phyloP scores from a whole-genome alignment of 2,329 filamentous ascomycete species.

The Colletotrichum sojae region DNA sequence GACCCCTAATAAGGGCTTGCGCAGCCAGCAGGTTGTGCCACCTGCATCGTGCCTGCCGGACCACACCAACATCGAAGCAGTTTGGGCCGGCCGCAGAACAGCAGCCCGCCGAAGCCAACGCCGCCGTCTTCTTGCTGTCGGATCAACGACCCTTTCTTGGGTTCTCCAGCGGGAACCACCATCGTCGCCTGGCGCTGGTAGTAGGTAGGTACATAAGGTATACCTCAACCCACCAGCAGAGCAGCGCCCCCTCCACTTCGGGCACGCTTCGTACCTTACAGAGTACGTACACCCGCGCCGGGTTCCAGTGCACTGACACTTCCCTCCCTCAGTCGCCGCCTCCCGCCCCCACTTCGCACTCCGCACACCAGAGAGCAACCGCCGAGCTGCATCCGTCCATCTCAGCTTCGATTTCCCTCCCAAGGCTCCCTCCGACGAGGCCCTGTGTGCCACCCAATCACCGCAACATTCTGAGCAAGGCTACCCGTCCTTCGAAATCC shows the following conservation, averaged over 20 bases:
- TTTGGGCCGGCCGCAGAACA: constrained; percentile 27
- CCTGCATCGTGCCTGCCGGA: constrained; percentile 5
- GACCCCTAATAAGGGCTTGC: neutral
- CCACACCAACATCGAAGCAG: constrained; percentile 2
- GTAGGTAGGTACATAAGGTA: no score
- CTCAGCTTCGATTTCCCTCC: constrained; percentile 26
- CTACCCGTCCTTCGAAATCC: constrained; percentile 20
- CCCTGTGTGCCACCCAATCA: constrained; percentile 39
- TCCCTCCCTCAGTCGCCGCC: constrained; percentile 29
- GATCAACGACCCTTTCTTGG: constrained; percentile 14
- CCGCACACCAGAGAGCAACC: constrained; percentile 32
- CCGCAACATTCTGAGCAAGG: constrained; percentile 36
- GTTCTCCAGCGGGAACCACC: constrained; percentile 1
- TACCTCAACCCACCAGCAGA: neutral
- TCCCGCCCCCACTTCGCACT: constrained; percentile 38
- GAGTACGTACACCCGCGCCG: constrained; percentile 30
- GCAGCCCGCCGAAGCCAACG: constrained; percentile 25
- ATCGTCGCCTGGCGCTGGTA: neutral
- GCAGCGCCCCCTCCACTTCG: neutral
- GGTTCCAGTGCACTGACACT: constrained; percentile 32
- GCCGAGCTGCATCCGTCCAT: constrained; percentile 37
- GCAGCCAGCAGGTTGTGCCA: constrained; percentile 5
- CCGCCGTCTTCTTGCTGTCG: constrained; percentile 11
- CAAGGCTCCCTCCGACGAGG: constrained; percentile 34
- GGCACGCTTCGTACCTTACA: constrained; percentile 18